A percentile compares a stretch with the other conserved stretches of the same genome.
Evolutionary conservation across 305 asterid species (phyloP).

Genomic region (Rubia balearica): DNA sequence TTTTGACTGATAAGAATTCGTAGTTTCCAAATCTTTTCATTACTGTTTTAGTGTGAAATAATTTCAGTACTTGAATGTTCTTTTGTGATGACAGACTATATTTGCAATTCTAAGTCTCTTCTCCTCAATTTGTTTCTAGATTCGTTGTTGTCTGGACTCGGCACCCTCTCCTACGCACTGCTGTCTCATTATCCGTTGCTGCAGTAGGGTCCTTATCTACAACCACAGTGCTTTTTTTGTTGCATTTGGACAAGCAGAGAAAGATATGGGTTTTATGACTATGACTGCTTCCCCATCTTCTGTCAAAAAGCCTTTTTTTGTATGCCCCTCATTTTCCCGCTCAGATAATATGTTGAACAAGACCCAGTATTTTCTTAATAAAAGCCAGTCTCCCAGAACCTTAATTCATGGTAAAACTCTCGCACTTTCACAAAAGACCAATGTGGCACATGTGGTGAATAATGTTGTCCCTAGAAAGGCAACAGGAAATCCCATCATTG

Average conservation of each 20-base stretch:
- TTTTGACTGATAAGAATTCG: neutral
- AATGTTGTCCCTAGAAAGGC: conserved; percentile 3
- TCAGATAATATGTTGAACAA: neutral
- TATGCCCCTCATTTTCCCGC: neutral
- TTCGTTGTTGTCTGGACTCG: neutral
- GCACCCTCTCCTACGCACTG: neutral
- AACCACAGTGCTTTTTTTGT: neutral
- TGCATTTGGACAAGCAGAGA: neutral
- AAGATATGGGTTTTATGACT: neutral
- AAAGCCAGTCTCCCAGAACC: neutral
- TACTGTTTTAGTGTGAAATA: neutral
- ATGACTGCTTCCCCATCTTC: neutral
- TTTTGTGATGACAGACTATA: neutral
- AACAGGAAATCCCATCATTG: conserved; percentile 42
- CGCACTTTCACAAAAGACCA: conserved; percentile 4
- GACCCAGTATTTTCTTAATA: neutral
- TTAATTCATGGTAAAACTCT: neutral
- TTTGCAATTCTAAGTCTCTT: neutral
- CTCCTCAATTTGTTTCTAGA: neutral
- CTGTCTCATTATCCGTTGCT: neutral
- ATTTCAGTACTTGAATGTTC: neutral
- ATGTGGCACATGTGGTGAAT: conserved; percentile 7
- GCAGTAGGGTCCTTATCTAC: neutral
- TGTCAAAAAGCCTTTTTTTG: neutral
- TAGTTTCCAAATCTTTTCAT: neutral